A percentile compares a stretch with the other conserved stretches of the same genome.
These are phyloP conservation scores for Wallacemonas rigidus DNA, from an alignment of 208 protist genomes.

Conservation along the genomic window DNA sequence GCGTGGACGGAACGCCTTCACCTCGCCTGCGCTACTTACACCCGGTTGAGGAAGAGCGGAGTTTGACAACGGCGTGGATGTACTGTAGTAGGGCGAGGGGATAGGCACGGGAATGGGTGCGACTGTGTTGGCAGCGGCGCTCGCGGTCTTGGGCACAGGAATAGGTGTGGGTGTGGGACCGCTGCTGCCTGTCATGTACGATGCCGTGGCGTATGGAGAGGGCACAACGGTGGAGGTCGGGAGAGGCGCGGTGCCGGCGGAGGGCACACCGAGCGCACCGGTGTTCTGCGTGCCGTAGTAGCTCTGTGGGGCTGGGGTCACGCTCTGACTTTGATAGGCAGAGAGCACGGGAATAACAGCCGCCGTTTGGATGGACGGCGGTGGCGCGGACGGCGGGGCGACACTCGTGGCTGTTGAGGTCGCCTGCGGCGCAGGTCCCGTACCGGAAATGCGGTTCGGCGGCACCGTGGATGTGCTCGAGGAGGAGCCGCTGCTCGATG, in stretches of 20 bases:
- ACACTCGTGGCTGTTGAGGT: neutral
- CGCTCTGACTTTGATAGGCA: neutral
- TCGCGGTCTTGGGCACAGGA: slow-evolving; percentile 3
- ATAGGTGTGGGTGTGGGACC: neutral
- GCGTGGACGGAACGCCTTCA: slow-evolving; percentile 5
- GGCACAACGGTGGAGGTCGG: neutral
- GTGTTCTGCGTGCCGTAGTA: neutral
- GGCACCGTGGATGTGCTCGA: slow-evolving; percentile 17
- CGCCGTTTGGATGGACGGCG: neutral
- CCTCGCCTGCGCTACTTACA: neutral
- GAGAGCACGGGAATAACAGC: neutral
- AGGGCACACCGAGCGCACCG: neutral
- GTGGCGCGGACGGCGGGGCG: neutral
- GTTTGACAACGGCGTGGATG: neutral
- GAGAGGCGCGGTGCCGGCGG: neutral
- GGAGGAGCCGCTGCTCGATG: slow-evolving; percentile 8
- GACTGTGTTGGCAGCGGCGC: neutral
- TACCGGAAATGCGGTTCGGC: slow-evolving; percentile 6
- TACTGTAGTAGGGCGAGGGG: slow-evolving; percentile 9
- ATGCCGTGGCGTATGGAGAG: slow-evolving; percentile 21
- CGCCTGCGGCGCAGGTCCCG: neutral
- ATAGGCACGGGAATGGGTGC: neutral
- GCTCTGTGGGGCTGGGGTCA: neutral
- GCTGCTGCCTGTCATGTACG: slow-evolving; percentile 19
- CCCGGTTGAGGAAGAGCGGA: neutral